Conservation (phyloP, 2,329 filamentous ascomycete species). For the Helicocarpus griseus region DNA sequence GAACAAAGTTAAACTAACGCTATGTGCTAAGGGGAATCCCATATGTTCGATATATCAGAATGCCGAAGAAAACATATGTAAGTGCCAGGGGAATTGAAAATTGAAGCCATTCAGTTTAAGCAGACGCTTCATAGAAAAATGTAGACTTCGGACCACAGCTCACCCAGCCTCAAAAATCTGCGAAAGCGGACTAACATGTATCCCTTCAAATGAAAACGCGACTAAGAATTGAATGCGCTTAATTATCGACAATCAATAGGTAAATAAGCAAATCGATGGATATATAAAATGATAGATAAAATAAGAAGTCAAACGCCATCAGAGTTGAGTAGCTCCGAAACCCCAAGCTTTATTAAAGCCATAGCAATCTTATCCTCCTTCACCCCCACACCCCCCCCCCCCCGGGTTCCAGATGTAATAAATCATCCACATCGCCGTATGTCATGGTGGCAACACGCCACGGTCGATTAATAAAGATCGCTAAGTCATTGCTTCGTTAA, state of each 20-base stretch:
- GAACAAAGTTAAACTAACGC: too few relatives aligned
- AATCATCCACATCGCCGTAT: not conserved
- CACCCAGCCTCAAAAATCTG: too few relatives aligned
- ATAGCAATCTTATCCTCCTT: not conserved
- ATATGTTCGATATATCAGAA: too few relatives aligned
- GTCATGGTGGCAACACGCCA: not conserved
- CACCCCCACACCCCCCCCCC: not conserved
- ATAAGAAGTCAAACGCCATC: not conserved
- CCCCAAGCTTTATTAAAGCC: not conserved
- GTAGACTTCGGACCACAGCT: too few relatives aligned
- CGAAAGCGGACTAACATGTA: too few relatives aligned
- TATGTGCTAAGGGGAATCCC: too few relatives aligned
- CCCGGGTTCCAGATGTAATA: not conserved
- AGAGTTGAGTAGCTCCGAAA: not conserved
- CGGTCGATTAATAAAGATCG: not conserved
- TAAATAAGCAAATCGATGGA: not conserved
- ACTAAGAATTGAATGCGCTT: too few relatives aligned
- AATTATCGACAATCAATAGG: not conserved
- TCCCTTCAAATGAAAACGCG: too few relatives aligned
- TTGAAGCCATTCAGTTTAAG: too few relatives aligned
- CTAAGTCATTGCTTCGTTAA: not conserved
- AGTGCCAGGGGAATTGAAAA: too few relatives aligned
- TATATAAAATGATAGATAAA: not conserved
- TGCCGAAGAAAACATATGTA: too few relatives aligned
- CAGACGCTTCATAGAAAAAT: too few relatives aligned